Evolutionary conservation across 192 early-diverging fungal species (phyloP).

Genomic region (Coemansia sp.): DNA sequence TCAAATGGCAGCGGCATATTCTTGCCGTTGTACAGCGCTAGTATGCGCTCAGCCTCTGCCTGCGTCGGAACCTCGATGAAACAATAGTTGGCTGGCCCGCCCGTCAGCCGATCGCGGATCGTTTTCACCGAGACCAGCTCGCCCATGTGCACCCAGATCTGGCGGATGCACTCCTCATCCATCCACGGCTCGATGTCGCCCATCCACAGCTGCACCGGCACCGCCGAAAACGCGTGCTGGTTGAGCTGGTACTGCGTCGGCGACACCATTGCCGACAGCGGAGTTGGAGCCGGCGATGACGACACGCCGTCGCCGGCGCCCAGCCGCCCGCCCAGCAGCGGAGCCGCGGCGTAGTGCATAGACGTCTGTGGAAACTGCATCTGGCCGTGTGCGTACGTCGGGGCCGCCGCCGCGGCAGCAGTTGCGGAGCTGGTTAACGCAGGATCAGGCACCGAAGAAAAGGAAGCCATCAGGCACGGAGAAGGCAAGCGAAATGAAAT

Average conservation of each 20-base stretch:
- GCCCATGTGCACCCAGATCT: constrained; percentile 79
- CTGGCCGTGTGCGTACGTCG: not conserved
- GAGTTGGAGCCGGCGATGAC: constrained; percentile 8
- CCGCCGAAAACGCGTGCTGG: not conserved
- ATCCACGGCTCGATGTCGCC: constrained; percentile 97
- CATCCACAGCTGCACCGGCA: constrained; percentile 66
- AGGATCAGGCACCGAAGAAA: not conserved
- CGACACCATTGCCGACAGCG: constrained; percentile 2
- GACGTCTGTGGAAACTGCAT: not conserved
- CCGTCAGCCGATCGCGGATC: constrained; percentile 88
- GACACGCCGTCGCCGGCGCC: constrained; percentile 2
- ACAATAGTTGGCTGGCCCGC: constrained; percentile 80
- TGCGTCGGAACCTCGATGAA: constrained; percentile 80
- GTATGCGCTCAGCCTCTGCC: constrained; percentile 64
- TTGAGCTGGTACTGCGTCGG: constrained; percentile 12
- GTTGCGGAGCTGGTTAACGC: not conserved
- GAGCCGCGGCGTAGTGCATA: constrained; percentile 5
- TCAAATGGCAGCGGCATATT: constrained; percentile 74
- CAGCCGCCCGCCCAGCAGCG: not conserved
- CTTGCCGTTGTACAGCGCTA: constrained; percentile 72
- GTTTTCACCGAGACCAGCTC: constrained; percentile 89
- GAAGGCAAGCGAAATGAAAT: no score
- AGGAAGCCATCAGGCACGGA: not conserved
- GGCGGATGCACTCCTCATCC: constrained; percentile 88
- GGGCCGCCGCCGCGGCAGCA: not conserved